These are phyloP conservation scores for Umbelopsis ramanniana DNA, from an alignment of 192 early-diverging fungal species.

Conservation along the genomic window DNA sequence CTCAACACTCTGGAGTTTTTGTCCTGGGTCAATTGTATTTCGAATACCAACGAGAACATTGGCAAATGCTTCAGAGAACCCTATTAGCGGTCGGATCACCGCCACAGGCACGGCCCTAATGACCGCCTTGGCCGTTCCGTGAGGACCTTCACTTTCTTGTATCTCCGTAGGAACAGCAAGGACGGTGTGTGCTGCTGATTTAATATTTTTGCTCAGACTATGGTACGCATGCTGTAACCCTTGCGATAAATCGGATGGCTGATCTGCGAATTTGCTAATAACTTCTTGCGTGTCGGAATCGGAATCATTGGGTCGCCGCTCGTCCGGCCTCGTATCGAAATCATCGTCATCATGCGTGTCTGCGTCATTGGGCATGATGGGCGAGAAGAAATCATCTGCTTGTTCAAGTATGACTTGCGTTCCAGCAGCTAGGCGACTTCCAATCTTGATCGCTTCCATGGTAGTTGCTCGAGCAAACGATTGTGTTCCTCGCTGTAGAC, in stretches of 20 bases:
- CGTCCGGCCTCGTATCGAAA: not conserved
- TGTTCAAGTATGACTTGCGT: constrained; percentile 90
- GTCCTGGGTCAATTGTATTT: constrained; percentile 87
- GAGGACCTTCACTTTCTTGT: constrained; percentile 58
- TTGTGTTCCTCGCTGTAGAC: constrained; percentile 84
- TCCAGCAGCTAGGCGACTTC: constrained; percentile 84
- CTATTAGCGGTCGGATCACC: constrained; percentile 94
- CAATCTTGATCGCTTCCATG: constrained; percentile 88
- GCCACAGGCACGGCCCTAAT: constrained; percentile 87
- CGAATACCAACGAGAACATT: constrained; percentile 90
- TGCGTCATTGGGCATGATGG: constrained; percentile 33
- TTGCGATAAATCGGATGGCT: constrained; percentile 42
- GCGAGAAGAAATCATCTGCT: constrained; percentile 79
- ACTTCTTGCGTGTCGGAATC: constrained; percentile 33
- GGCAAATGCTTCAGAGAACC: constrained; percentile 89
- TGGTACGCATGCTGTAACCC: constrained; percentile 81
- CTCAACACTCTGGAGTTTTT: constrained; percentile 80
- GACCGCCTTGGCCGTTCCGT: constrained; percentile 66
- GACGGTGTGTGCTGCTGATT: constrained; percentile 84
- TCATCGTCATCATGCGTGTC: not conserved
- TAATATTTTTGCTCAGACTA: constrained; percentile 80
- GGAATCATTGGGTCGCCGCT: constrained; percentile 19
- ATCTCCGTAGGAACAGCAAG: constrained; percentile 88
- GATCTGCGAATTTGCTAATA: constrained; percentile 83
- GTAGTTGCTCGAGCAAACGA: constrained; percentile 91